Conservation (phyloP, 306 rosid genomes). For the Lathyrus aphaca region DNA sequence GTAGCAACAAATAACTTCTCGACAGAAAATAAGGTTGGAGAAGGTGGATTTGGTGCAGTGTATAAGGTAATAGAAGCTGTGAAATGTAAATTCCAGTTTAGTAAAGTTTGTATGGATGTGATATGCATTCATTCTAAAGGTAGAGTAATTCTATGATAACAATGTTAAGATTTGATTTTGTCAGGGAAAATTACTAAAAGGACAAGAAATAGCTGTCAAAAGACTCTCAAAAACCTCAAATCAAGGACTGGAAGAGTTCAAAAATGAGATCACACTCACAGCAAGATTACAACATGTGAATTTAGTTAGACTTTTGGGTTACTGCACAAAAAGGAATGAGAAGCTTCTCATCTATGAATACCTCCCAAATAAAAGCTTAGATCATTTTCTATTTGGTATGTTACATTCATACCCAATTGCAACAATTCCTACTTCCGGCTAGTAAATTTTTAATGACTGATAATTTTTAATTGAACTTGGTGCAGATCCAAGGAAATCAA, state of each 20-base stretch:
- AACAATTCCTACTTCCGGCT: not conserved
- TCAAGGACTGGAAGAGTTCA: conserved; percentile 59
- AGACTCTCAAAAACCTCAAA: conserved; percentile 53
- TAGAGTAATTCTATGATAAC: too few species aligned
- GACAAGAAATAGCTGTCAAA: conserved; percentile 56
- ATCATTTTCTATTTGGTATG: conserved; percentile 55
- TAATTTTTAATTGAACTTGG: conserved; percentile 20
- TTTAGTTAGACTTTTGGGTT: conserved; percentile 60
- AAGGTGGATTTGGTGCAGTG: conserved; percentile 62
- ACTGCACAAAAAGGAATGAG: conserved; percentile 49
- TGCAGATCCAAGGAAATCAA: conserved; percentile 52
- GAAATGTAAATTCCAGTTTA: too few species aligned
- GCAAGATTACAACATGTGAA: conserved; percentile 62
- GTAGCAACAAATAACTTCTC: conserved; percentile 58
- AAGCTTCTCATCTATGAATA: conserved; percentile 58
- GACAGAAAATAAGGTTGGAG: conserved; percentile 49
- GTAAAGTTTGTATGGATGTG: too few species aligned
- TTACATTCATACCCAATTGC: not conserved
- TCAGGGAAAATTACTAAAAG: conserved; percentile 52
- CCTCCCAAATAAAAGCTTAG: conserved; percentile 60
- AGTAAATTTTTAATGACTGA: not conserved
- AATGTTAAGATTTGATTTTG: too few species aligned
- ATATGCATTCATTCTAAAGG: too few species aligned
- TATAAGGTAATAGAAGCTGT: conserved; percentile 63
- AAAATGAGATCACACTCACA: conserved; percentile 51